These are phyloP conservation scores for Nectriaceae sp. DNA, from an alignment of 2,329 filamentous ascomycete genomes.

Conservation along the genomic window DNA sequence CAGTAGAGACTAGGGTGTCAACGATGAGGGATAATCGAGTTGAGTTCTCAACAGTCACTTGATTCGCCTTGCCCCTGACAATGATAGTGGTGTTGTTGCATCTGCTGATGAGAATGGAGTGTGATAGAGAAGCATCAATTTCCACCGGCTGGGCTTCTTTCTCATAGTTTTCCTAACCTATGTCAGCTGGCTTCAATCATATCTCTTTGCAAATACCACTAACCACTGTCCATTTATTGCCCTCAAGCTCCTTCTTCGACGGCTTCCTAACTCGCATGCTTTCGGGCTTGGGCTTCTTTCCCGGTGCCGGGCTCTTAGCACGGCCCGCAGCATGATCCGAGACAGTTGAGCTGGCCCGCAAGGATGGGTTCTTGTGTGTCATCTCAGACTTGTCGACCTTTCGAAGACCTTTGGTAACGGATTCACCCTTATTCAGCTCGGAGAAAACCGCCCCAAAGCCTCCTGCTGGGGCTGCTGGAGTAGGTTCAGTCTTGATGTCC, in stretches of 20 bases:
- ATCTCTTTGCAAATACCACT: conserved; percentile 29
- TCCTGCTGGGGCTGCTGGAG: conserved; percentile 37
- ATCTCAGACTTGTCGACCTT: conserved; percentile 96
- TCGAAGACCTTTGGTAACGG: conserved; percentile 83
- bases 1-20: conserved; percentile 84
- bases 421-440: conserved; percentile 84
- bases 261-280: conserved; percentile 84
- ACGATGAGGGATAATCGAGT: conserved; percentile 81
- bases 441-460: conserved; percentile 89
- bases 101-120: conserved; percentile 88
- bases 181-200: conserved; percentile 7
- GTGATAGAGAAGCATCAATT: conserved; percentile 78
- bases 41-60: conserved; percentile 94
- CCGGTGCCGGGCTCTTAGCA: conserved; percentile 83
- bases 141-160: conserved; percentile 72
- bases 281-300: conserved; percentile 84
- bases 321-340: conserved; percentile 59
- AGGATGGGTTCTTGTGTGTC: conserved; percentile 96
- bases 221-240: conserved; percentile 92
- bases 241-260: conserved; percentile 74
- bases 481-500: conserved; percentile 52
- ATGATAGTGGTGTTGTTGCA: conserved; percentile 91
- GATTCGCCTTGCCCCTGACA: conserved; percentile 90
- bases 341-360: conserved; percentile 74
- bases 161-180: conserved; percentile 81